Base-by-base conservation (phyloP, 306 rosid genomes). In the Cucumis hystrix region DNA sequence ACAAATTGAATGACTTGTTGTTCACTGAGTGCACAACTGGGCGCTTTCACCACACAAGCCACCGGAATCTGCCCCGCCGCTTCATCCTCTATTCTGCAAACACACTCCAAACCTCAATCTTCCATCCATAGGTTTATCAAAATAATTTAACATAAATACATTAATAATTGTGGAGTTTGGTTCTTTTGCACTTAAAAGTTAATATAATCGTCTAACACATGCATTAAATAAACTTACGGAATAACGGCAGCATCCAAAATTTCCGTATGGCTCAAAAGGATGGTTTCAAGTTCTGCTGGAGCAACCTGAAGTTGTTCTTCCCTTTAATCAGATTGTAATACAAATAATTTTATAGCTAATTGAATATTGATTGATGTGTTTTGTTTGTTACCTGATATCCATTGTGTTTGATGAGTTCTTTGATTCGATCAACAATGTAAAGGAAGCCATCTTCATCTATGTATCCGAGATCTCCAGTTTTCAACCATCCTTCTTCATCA, bases 201-300 rank as follows among this genome's bases (percentile, higher is more conserved):
- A 23, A 23, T 23, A 23, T 23, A 23, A 23, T 23, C 25, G 1
- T 23, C 37, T 28, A 4, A 33, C 37, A 33, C 37, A 51, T 6
- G 15, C 18, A 51, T 6, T 51, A 52, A 52, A 82, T 90, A 52
- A 52, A 82, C 91, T 1, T 79, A 94, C 95, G 98, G 98, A 58
- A 90, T 87, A 84, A 94, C 95, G 1, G 97, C 98, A 47, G 96
- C 89, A 82, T 94, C 98, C 37, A 90, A 78, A 88, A 94, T 89
- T 25, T 80, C 78, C 6, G 97, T 84, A 79, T 93, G 98, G 62
- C 93, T 86, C 75, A 93, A 75, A 76, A 93, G 90, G 67, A 93
- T 39, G 21, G 98, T 90, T 79, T 93, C 97, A 78, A 93, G 82
- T 77, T 93, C 98, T 79, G 98, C 97, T 15, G 97, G 98, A 83